Evolutionary conservation across 2,329 filamentous ascomycete genomes (phyloP).

Genomic region (Phoma sp.): DNA sequence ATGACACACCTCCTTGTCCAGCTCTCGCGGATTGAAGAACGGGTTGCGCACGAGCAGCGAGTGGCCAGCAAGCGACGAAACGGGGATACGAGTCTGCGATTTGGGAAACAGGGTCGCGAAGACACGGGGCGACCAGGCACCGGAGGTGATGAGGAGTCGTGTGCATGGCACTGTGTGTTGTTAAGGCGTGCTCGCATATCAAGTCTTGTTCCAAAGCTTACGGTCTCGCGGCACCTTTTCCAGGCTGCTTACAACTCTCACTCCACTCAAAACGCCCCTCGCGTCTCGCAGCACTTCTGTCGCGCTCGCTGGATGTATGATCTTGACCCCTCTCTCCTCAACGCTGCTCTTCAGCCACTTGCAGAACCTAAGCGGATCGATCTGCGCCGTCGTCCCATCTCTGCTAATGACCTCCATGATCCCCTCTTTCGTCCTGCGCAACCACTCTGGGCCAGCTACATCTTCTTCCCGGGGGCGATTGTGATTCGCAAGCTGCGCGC

Average conservation of each 20-base stretch:
- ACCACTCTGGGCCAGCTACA: slow-evolving; percentile 61
- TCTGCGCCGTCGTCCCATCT: slow-evolving; percentile 67
- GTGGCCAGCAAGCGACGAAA: slow-evolving; percentile 72
- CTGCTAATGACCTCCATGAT: slow-evolving; percentile 67
- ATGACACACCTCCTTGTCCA: slow-evolving; percentile 63
- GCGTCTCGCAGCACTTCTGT: slow-evolving; percentile 60
- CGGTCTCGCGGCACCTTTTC: slow-evolving; percentile 57
- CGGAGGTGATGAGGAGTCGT: slow-evolving; percentile 70
- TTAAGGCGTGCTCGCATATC: slow-evolving; percentile 20
- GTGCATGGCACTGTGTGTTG: slow-evolving; percentile 62
- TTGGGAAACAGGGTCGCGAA: slow-evolving; percentile 69
- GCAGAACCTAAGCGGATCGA: slow-evolving; percentile 73
- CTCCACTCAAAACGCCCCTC: slow-evolving; percentile 57
- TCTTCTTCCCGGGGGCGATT: slow-evolving; percentile 37
- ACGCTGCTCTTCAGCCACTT: slow-evolving; percentile 68
- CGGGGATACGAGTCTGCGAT: slow-evolving; percentile 60
- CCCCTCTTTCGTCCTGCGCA: slow-evolving; percentile 62
- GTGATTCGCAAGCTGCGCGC: slow-evolving; percentile 59
- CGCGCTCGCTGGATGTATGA: slow-evolving; percentile 70
- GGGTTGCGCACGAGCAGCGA: slow-evolving; percentile 72
- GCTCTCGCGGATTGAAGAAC: slow-evolving; percentile 53
- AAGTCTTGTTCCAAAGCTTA: slow-evolving; percentile 34
- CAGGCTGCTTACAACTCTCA: slow-evolving; percentile 45
- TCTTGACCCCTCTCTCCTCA: slow-evolving; percentile 64
- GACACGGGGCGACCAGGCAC: slow-evolving; percentile 74